These are phyloP conservation scores for Russula sp. DNA, from an alignment of 768 basidiomycete species.

Conservation along the genomic window DNA sequence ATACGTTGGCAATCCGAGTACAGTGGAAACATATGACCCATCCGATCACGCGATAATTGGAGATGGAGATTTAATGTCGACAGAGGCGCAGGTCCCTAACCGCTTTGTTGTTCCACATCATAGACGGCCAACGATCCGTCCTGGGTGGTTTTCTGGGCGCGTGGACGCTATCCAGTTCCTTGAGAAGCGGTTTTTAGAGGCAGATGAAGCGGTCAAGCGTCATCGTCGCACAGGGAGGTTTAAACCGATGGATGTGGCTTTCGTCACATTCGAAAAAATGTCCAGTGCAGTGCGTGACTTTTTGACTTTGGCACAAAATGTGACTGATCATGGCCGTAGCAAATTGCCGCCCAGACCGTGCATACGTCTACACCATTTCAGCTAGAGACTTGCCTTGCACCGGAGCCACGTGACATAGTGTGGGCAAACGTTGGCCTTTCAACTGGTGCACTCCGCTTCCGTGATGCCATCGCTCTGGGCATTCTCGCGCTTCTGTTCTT, in stretches of 20 bases:
- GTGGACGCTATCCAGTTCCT: constrained; percentile 91
- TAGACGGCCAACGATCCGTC: constrained; percentile 70
- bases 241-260: constrained; percentile 79
- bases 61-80: constrained; percentile 50
- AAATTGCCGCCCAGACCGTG: constrained; percentile 85
- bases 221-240: constrained; percentile 71
- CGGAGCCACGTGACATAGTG: constrained; percentile 93
- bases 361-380: constrained; percentile 67
- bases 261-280: constrained; percentile 97
- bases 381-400: constrained; percentile 71
- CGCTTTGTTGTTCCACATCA: constrained; percentile 73
- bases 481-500: constrained; percentile 75
- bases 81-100: constrained; percentile 48
- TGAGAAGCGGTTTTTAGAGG: constrained; percentile 72
- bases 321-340: constrained; percentile 42
- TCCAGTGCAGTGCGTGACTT: constrained; percentile 69
- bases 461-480: constrained; percentile 68
- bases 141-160: constrained; percentile 67
- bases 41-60: constrained; percentile 51
- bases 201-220: constrained; percentile 80
- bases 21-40: constrained; percentile 77
- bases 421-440: constrained; percentile 88
- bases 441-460: constrained; percentile 51
- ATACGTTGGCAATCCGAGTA: constrained; percentile 93
- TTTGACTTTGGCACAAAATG: not conserved